phyloP scores from a whole-genome alignment of 495 filamentous ascomycete genomes.

The Rhizodiscina lignyota region DNA sequence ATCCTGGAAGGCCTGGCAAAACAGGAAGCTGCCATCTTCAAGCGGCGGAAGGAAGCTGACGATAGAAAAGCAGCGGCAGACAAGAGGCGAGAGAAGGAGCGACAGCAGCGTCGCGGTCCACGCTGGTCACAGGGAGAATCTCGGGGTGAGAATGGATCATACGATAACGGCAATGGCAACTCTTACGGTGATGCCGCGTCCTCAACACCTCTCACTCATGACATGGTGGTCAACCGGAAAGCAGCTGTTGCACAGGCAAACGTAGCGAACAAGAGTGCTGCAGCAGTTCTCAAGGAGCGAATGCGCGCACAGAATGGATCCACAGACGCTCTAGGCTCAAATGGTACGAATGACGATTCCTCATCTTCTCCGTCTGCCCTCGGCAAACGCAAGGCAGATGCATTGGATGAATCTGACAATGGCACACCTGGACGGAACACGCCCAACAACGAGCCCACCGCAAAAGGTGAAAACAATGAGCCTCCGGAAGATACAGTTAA shows the following conservation, averaged over 20 bases:
- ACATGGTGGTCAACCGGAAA: conserved; percentile 70
- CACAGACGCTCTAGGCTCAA: neutral
- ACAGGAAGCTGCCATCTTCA: conserved; percentile 91
- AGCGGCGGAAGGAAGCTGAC: conserved; percentile 62
- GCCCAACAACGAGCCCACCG: conserved; percentile 14
- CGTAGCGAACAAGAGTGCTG: conserved; percentile 84
- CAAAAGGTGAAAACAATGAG: conserved; percentile 36
- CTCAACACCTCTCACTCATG: conserved; percentile 54
- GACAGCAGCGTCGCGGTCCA: conserved; percentile 37
- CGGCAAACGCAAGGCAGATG: conserved; percentile 45
- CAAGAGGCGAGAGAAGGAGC: conserved; percentile 59
- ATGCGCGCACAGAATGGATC: conserved; percentile 35
- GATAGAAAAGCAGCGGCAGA: conserved; percentile 61
- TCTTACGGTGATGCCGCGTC: conserved; percentile 29
- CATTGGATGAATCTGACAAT: conserved; percentile 39
- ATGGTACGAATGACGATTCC: neutral
- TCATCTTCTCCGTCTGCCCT: conserved; percentile 23
- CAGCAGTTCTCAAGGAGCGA: conserved; percentile 71
- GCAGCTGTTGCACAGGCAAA: conserved; percentile 62
- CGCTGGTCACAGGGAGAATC: no score
- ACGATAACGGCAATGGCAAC: conserved; percentile 13
- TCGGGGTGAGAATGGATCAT: conserved; percentile 9
- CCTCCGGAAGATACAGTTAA: conserved; percentile 62
- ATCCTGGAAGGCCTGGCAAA: conserved; percentile 82
- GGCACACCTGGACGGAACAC: conserved; percentile 41